Evolutionary conservation across 1,284 basidiomycete species (phyloP).

Genomic region (Cutaneotrichosporon sp.): DNA sequence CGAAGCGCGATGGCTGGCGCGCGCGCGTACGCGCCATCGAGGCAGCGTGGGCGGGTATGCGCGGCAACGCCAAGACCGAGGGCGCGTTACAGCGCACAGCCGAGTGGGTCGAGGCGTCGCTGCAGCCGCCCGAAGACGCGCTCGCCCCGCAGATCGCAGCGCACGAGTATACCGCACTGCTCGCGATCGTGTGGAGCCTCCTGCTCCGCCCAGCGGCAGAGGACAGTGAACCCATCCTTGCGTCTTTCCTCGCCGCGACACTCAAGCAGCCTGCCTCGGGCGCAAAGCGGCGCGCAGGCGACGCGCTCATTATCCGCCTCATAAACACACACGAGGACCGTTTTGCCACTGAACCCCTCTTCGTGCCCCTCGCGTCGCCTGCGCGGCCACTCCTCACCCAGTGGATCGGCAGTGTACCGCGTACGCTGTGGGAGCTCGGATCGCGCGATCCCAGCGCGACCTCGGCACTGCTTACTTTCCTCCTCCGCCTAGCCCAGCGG

Average conservation of each 20-base stretch:
- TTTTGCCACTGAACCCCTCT: conserved; percentile 39
- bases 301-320: conserved; percentile 66
- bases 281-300: conserved; percentile 26
- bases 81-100: conserved; percentile 40
- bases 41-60: conserved; percentile 22
- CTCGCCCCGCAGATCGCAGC: conserved; percentile 55
- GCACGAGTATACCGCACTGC: conserved; percentile 61
- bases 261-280: conserved; percentile 47
- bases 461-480: conserved; percentile 52
- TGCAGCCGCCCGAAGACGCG: conserved; percentile 49
- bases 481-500: conserved; percentile 24
- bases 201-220: conserved; percentile 51
- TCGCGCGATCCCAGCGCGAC: conserved; percentile 55
- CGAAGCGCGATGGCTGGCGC: conserved; percentile 22
- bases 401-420: conserved; percentile 63
- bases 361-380: conserved; percentile 26
- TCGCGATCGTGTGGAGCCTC: conserved; percentile 80
- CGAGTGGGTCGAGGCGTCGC: conserved; percentile 63
- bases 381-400: conserved; percentile 17
- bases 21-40: conserved; percentile 30
- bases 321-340: conserved; percentile 55
- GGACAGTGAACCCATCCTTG: not conserved
- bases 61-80: conserved; percentile 14
- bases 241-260: conserved; percentile 31
- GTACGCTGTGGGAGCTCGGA: conserved; percentile 75